Evolutionary conservation across 2,329 filamentous ascomycete species (phyloP), one percentile per base, ranked within the genome.

Genomic region (Trichophyton mentagrophytes): DNA sequence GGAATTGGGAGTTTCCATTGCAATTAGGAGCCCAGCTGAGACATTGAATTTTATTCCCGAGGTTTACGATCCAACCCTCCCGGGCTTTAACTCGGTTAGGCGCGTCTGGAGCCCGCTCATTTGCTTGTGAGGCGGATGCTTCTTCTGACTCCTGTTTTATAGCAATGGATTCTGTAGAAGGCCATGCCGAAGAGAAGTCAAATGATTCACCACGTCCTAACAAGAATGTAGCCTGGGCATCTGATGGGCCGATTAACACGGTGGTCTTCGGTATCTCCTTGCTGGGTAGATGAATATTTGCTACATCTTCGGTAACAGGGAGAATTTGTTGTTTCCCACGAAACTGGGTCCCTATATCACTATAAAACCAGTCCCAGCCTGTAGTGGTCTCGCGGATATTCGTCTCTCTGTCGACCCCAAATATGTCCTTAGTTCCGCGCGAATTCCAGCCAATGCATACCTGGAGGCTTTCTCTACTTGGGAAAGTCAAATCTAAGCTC

Each of bases 281-380:
- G n/a, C 59, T 63, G 11, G 72, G 69, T 53, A 83, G 64, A 63
- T 82, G 82, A n/a, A 64, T 62, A 15, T 67, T 65, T 1, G 71
- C 77, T 53, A 77, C 70, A 9, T 72, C 66, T 38, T 69, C 67
- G 8, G 64, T 67, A 6, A 83, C 64, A 1, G 46, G 60, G 25
- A 65, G 67, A 3, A 71, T 65, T 3, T 65, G 67, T 63, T 84
- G 82, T 15, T 69, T 71, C 57, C 67, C 67, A 5, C 67, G 65
- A 61, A 83, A 81, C 1, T 58, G 64, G 11, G 71, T 67, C 47
- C 73, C 73, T 27, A 77, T 73, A 22, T 72, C 71, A 8, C 73
- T 67, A 58, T 76, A 73, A 65, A 82, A 84, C 82, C 82, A 85
- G 55, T 77, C 72, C 77, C 79, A 81, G 17, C 75, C 74, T 6